Evolutionary conservation across 2,329 filamentous ascomycete species (phyloP).

Genomic region (Fusarium humuli): DNA sequence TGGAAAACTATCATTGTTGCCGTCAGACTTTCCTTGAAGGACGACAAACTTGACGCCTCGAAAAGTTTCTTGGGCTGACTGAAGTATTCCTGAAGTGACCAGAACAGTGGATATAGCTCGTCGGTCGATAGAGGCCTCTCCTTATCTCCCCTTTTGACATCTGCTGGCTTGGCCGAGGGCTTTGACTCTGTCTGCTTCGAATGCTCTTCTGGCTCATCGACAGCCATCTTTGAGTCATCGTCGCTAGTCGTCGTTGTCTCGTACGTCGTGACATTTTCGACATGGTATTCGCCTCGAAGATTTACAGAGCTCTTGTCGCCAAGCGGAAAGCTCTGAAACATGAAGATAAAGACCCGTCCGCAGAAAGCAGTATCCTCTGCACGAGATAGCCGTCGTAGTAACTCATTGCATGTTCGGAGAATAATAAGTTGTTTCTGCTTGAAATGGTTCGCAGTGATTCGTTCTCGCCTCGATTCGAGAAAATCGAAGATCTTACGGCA

Average conservation of each 20-base stretch:
- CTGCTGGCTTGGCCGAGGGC: slow-evolving; percentile 55
- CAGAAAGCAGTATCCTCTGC: slow-evolving; percentile 98
- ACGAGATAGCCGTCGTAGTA: slow-evolving; percentile 91
- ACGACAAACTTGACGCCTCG: slow-evolving; percentile 74
- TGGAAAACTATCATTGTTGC: slow-evolving; percentile 69
- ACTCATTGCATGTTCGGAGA: slow-evolving; percentile 92
- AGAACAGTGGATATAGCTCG: slow-evolving; percentile 89
- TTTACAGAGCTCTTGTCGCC: slow-evolving; percentile 99
- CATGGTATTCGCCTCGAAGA: slow-evolving; percentile 92
- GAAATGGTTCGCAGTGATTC: slow-evolving; percentile 83
- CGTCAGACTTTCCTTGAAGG: slow-evolving; percentile 83
- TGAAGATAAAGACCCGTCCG: slow-evolving; percentile 96
- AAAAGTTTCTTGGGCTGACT: slow-evolving; percentile 90
- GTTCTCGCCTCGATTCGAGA: slow-evolving; percentile 90
- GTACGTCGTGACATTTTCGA: slow-evolving; percentile 93
- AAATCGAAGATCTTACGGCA: slow-evolving; percentile 95
- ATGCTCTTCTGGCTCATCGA: slow-evolving; percentile 65
- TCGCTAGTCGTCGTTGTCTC: slow-evolving; percentile 56
- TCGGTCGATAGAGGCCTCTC: slow-evolving; percentile 70
- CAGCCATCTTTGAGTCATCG: slow-evolving; percentile 66
- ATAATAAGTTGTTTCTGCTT: slow-evolving; percentile 89
- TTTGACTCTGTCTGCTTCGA: slow-evolving; percentile 50
- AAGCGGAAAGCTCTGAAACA: slow-evolving; percentile 97
- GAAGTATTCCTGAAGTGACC: slow-evolving; percentile 91
- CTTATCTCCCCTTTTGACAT: slow-evolving; percentile 59